phyloP scores from a whole-genome alignment of 2,329 filamentous ascomycete species.

The Ceratocystis huliohia region DNA sequence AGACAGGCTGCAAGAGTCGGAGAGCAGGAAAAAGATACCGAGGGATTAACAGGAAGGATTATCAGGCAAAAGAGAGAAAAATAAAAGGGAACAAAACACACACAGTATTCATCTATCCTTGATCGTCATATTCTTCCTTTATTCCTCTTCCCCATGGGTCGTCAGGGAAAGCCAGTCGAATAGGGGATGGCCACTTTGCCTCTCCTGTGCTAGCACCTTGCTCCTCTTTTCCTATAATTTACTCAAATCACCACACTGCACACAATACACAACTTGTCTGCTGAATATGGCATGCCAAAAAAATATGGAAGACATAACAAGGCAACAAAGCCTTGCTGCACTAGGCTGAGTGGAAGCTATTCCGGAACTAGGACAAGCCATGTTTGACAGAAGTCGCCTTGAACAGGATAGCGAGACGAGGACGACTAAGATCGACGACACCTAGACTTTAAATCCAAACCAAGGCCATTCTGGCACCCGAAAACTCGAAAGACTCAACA shows the following conservation, averaged over 20 bases:
- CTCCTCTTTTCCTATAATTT: too few species aligned
- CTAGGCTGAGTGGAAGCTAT: background rate
- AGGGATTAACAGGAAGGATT: background rate
- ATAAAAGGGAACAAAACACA: background rate
- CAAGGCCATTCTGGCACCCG: background rate
- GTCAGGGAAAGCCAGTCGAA: too few species aligned
- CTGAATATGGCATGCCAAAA: background rate
- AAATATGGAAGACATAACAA: background rate
- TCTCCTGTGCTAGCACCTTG: too few species aligned
- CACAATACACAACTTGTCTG: too few species aligned
- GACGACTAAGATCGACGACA: background rate
- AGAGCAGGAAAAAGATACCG: background rate
- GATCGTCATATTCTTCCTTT: background rate
- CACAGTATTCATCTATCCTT: background rate
- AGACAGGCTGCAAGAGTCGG: background rate
- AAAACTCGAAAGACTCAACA: too few species aligned
- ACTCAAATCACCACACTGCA: too few species aligned
- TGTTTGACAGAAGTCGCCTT: conserved; percentile 7
- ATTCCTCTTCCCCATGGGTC: background rate
- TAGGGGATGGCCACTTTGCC: too few species aligned
- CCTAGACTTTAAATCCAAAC: background rate
- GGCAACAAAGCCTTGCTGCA: background rate
- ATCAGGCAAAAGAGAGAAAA: background rate
- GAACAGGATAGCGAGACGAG: background rate
- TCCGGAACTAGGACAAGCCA: conserved; percentile 1